Evolutionary conservation across 2,329 filamentous ascomycete species (phyloP).

Genomic region (Penicillium italicum): DNA sequence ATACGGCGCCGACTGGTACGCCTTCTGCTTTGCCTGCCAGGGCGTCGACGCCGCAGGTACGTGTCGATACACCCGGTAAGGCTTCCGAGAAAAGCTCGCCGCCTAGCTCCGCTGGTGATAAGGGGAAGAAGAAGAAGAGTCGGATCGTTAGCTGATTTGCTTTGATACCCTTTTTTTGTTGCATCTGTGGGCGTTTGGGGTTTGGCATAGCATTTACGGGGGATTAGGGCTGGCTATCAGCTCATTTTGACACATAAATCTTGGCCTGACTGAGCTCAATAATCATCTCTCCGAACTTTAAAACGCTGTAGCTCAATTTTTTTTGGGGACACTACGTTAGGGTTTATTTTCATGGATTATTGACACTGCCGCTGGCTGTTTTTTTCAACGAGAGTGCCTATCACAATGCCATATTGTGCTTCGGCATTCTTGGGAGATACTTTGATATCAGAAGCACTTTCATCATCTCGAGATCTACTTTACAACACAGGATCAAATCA

Average conservation of each 20-base stretch:
- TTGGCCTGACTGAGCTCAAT: not conserved
- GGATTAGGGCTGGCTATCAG: not conserved
- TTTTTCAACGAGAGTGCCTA: not conserved
- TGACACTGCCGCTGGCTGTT: not conserved
- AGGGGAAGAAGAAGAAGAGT: conserved; percentile 36
- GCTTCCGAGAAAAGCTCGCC: conserved; percentile 32
- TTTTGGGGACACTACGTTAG: not conserved
- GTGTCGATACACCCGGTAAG: conserved; percentile 32
- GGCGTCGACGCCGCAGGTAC: conserved; percentile 33
- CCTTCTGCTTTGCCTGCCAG: conserved; percentile 13
- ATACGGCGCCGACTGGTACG: conserved; percentile 4
- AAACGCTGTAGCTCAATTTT: not conserved
- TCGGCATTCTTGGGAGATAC: not conserved
- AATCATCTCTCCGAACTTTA: no score
- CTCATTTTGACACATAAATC: not conserved
- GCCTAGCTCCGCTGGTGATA: conserved; percentile 36
- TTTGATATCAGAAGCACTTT: not conserved
- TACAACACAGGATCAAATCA: not conserved
- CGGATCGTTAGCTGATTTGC: conserved; percentile 28
- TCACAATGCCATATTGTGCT: not conserved
- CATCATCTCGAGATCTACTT: not conserved
- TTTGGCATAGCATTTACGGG: not conserved
- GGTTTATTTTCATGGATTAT: not conserved
- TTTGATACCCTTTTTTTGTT: conserved; percentile 24
- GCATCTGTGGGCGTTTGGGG: conserved; percentile 10